A percentile compares a stretch with the other conserved stretches of the same genome.
Evolutionary conservation across 371 early-diverging fungal species (phyloP).

Genomic region (Mucor mucedo): DNA sequence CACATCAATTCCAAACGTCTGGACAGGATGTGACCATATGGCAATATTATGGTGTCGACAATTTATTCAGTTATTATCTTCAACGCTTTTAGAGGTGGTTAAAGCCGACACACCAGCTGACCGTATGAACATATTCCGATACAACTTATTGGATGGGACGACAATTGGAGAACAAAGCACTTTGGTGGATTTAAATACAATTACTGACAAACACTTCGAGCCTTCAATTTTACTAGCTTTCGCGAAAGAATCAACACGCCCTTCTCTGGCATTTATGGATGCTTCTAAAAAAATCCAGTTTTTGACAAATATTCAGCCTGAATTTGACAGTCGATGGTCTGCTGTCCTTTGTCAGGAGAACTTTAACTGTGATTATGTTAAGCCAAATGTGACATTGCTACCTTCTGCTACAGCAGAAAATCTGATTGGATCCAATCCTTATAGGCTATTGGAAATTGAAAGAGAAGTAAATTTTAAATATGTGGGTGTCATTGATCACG

Average conservation of each 20-base stretch:
- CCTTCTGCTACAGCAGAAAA: constrained; percentile 18
- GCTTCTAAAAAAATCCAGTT: not conserved
- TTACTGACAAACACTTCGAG: not conserved
- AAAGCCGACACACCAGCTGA: constrained; percentile 10
- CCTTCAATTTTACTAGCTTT: not conserved
- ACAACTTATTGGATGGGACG: constrained; percentile 8
- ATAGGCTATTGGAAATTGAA: constrained; percentile 6
- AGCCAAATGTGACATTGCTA: not conserved
- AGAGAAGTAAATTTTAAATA: constrained; percentile 39
- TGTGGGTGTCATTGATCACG: constrained; percentile 52
- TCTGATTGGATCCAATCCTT: constrained; percentile 6
- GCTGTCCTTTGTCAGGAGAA: not conserved
- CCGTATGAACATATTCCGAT: constrained; percentile 23
- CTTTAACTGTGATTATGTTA: not conserved
- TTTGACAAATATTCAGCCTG: constrained; percentile 13
- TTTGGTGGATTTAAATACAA: not conserved
- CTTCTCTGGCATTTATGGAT: not conserved
- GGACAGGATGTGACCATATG: constrained; percentile 90
- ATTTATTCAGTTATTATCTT: constrained; percentile 63
- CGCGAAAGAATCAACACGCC: not conserved
- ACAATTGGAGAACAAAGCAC: not conserved
- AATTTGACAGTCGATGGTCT: constrained; percentile 14
- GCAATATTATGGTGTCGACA: constrained; percentile 95
- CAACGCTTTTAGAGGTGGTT: constrained; percentile 58
- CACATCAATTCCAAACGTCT: constrained; percentile 81